These are phyloP conservation scores for Borovskyia barvae DNA, from an alignment of 208 protist genomes.

Conservation along the genomic window DNA sequence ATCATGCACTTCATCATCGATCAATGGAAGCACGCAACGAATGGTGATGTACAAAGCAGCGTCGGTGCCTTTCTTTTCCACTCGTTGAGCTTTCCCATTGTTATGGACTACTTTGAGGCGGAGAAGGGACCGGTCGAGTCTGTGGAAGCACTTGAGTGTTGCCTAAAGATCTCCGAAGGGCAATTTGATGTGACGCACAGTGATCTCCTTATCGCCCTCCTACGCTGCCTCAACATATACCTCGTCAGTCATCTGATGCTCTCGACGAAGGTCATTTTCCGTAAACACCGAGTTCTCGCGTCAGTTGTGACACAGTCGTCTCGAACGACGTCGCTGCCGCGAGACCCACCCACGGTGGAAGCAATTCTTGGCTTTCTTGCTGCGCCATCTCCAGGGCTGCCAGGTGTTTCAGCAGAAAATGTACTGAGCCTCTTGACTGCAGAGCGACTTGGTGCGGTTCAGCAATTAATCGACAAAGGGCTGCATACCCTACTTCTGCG, in stretches of 20 bases:
- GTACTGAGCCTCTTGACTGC: slow-evolving; percentile 73
- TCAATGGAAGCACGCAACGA: slow-evolving; percentile 55
- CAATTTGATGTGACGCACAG: slow-evolving; percentile 68
- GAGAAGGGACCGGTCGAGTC: slow-evolving; percentile 48
- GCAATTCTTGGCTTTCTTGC: slow-evolving; percentile 68
- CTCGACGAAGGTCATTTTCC: slow-evolving; percentile 78
- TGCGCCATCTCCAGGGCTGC: slow-evolving; percentile 42
- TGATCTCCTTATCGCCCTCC: slow-evolving; percentile 43
- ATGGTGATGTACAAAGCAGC: slow-evolving; percentile 65
- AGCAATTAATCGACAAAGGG: slow-evolving; percentile 59
- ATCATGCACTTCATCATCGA: slow-evolving; percentile 75
- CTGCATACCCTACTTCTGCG: slow-evolving; percentile 69
- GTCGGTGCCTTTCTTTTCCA: slow-evolving; percentile 77
- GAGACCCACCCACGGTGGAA: slow-evolving; percentile 68
- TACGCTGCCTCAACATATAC: slow-evolving; percentile 82
- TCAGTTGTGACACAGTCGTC: slow-evolving; percentile 67
- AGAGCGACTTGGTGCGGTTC: slow-evolving; percentile 55
- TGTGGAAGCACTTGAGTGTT: slow-evolving; percentile 44
- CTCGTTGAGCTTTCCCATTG: slow-evolving; percentile 78
- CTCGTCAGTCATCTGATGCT: slow-evolving; percentile 80
- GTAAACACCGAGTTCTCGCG: slow-evolving; percentile 74
- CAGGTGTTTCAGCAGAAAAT: slow-evolving; percentile 71
- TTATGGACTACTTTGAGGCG: slow-evolving; percentile 66
- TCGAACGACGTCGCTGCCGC: slow-evolving; percentile 56
- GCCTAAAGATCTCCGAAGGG: slow-evolving; percentile 66